Base-by-base conservation (phyloP, 768 basidiomycete species). In the Daedaleopsis nitida region DNA sequence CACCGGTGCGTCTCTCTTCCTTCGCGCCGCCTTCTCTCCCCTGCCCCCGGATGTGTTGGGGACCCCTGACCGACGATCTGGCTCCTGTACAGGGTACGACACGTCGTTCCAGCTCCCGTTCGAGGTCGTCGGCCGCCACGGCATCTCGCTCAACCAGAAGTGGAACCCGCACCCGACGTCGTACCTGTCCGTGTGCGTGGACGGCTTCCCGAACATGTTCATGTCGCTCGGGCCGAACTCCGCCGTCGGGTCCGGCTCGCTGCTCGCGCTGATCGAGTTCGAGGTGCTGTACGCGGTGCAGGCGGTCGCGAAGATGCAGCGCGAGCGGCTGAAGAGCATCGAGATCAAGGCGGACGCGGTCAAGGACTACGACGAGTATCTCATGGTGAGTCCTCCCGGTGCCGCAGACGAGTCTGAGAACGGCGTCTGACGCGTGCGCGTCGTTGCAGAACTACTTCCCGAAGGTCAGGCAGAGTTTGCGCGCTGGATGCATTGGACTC, bases 181-280 rank as follows among this genome's bases (percentile, higher is more conserved):
- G 6, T 90, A 90, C 70, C 76, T 89, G 7, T 77, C 82, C 6
- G 68, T 88, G 34, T 80, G 82, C 24, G 79, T 84, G 19, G 83
- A 86, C 49, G 84, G 83, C 7, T 88, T 88, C 72, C 88, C 88
- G n/a, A 89, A 87, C 71, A 83, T 81, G 80, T 88, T 88, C 76
- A 75, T 80, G 55, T 68, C 75, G 24, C 67, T 83, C 11, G 86
- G 87, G 0, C 86, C 87, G 2, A 87, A 86, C 68, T 76, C 83
- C 0, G 78, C 65, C 5, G 80, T 86, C 14, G 85, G 83, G 1
- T 76, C 81, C 0, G 85, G 86, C 0, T 83, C 83, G 14, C 70
- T 88, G 24, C 68, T 87, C 2, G 70, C 83, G n/a, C 43, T 87
- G 0, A 76, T 86, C 38, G 86, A 88, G 70, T 73, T 78, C 14